phyloP scores from a whole-genome alignment of 2,329 filamentous ascomycete species.

The Emydomyces testavorans region DNA sequence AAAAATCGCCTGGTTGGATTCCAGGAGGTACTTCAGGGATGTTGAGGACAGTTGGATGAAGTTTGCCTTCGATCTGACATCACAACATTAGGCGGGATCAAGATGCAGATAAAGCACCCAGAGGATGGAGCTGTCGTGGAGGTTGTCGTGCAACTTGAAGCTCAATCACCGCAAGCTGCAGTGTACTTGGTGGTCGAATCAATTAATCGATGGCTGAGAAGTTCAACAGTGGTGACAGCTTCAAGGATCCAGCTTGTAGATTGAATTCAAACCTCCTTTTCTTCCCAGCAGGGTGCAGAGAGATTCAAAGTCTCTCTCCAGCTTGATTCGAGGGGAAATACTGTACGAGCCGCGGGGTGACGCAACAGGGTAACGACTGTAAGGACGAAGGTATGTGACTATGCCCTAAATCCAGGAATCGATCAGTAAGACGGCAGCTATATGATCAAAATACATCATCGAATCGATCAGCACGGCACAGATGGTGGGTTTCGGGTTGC shows the following conservation, averaged over 20 bases:
- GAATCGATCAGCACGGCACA: background rate
- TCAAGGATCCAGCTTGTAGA: too few relatives aligned
- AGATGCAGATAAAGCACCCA: background rate
- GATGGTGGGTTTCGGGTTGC: conserved; percentile 1
- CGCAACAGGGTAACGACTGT: conserved; percentile 9
- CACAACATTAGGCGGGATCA: background rate
- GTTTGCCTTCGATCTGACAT: background rate
- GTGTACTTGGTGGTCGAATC: background rate
- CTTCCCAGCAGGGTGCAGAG: background rate
- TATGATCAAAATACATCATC: background rate
- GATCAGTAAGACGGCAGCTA: background rate
- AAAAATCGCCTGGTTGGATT: too few relatives aligned
- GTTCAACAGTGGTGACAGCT: too few relatives aligned
- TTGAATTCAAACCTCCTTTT: too few relatives aligned
- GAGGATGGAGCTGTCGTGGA: background rate
- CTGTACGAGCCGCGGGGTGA: background rate
- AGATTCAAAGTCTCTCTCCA: background rate
- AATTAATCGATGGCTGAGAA: background rate
- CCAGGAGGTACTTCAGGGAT: background rate
- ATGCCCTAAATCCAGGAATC: background rate
- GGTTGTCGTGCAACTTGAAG: background rate
- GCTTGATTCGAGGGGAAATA: too few relatives aligned
- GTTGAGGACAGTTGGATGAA: background rate
- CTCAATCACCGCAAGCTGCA: background rate
- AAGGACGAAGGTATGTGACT: background rate